These are phyloP conservation scores for Yarrowia deformans DNA, from an alignment of 805 yeast species.

Conservation along the genomic window DNA sequence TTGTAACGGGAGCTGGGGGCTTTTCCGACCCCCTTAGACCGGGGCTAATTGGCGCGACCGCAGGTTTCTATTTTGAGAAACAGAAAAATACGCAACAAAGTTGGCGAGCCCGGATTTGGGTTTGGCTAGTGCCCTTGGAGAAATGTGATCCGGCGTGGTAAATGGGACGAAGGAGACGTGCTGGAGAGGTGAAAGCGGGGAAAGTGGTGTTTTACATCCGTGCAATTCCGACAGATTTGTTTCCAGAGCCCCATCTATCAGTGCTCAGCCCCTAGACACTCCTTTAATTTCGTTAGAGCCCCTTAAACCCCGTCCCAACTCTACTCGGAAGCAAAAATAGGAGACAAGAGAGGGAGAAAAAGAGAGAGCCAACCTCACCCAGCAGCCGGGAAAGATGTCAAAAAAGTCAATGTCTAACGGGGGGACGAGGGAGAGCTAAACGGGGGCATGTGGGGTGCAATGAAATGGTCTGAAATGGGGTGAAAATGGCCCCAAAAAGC, in stretches of 20 bases:
- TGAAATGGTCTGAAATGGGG: background rate
- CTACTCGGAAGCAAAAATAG: conserved; percentile 10
- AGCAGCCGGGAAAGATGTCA: conserved; percentile 5
- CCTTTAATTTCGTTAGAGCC: background rate
- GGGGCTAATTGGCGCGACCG: conserved; percentile 9
- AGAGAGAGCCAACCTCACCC: background rate
- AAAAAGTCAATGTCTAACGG: conserved; percentile 16
- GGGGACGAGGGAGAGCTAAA: background rate
- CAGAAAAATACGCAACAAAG: conserved; percentile 17
- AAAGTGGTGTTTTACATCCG: background rate
- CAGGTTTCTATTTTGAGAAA: conserved; percentile 23
- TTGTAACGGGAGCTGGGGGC: background rate
- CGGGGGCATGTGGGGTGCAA: background rate
- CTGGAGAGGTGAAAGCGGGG: background rate
- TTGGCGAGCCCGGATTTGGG: background rate
- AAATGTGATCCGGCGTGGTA: background rate
- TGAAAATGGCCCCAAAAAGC: background rate
- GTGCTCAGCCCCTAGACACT: background rate
- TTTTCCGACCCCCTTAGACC: background rate
- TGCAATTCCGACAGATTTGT: background rate
- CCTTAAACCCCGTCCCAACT: conserved; percentile 25
- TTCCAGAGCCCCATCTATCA: background rate
- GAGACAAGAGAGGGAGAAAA: too few species aligned
- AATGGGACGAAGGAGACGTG: background rate
- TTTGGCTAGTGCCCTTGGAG: conserved; percentile 4